Evolutionary conservation across 352 stramenopile species (phyloP).

Genomic region (Phytophthora hybrid): DNA sequence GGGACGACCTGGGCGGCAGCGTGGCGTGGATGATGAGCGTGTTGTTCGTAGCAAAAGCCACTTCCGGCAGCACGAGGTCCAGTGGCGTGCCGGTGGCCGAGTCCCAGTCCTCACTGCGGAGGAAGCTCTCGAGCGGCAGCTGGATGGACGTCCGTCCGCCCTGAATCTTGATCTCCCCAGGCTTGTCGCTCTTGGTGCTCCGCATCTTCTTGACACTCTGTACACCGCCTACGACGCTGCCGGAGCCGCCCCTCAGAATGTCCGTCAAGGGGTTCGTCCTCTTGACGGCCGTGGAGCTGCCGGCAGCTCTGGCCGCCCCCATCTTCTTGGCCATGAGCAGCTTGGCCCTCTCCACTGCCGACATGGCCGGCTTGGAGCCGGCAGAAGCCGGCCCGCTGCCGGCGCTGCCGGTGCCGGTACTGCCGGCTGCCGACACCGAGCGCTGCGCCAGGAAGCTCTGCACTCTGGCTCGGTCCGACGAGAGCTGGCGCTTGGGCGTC

Average conservation of each 20-base stretch:
- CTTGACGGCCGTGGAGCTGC: constrained; percentile 55
- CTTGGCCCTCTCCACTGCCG: constrained; percentile 77
- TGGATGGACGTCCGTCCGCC: constrained; percentile 80
- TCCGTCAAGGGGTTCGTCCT: constrained; percentile 80
- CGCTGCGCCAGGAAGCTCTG: constrained; percentile 76
- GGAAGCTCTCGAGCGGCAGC: constrained; percentile 79
- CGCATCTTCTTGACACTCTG: constrained; percentile 69
- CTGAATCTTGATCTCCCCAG: constrained; percentile 81
- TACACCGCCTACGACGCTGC: constrained; percentile 71
- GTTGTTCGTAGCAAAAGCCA: constrained; percentile 87
- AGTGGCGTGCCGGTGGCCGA: constrained; percentile 64
- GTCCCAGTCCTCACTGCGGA: constrained; percentile 83
- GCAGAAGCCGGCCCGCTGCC: neutral
- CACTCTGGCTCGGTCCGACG: constrained; percentile 62
- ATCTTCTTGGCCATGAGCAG: constrained; percentile 83
- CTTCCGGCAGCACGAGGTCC: constrained; percentile 74
- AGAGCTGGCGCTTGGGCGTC: constrained; percentile 62
- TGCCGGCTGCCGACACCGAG: constrained; percentile 13
- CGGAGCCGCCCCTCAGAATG: constrained; percentile 74
- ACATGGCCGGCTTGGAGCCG: constrained; percentile 51
- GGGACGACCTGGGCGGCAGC: constrained; percentile 63
- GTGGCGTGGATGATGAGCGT: constrained; percentile 86
- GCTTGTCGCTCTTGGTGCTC: constrained; percentile 76
- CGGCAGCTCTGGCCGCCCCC: constrained; percentile 21
- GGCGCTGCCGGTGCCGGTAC: constrained; percentile 8